phyloP scores from a whole-genome alignment of 1,284 basidiomycete species.

The Agroathelia rolfsii region DNA sequence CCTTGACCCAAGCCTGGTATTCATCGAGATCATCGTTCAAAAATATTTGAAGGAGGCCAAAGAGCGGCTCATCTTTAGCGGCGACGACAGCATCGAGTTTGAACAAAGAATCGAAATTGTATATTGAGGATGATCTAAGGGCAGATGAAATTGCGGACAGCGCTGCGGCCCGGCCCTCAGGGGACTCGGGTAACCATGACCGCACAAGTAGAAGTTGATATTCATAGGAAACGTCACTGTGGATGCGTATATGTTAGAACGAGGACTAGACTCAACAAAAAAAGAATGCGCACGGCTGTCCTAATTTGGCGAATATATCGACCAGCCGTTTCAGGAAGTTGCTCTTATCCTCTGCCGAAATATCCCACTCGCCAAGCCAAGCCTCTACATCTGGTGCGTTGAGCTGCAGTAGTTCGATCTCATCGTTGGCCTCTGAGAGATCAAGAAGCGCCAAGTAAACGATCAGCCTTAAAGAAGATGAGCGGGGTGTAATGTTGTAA shows the following conservation, averaged over 20 bases:
- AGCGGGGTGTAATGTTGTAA: constrained; percentile 74
- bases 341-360: constrained; percentile 58
- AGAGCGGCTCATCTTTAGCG: constrained; percentile 59
- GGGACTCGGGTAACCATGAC: constrained; percentile 44
- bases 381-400: constrained; percentile 53
- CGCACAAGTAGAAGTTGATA: constrained; percentile 55
- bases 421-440: constrained; percentile 55
- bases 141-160: constrained; percentile 57
- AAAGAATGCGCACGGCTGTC: constrained; percentile 38
- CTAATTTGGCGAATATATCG: constrained; percentile 48
- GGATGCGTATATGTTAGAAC: too few species aligned
- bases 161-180: constrained; percentile 40
- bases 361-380: constrained; percentile 73
- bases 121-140: constrained; percentile 59
- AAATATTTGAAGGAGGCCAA: constrained; percentile 65
- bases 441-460: constrained; percentile 64
- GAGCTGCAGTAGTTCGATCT: constrained; percentile 62
- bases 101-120: constrained; percentile 79
- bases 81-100: constrained; percentile 64
- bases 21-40: constrained; percentile 57
- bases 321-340: constrained; percentile 63
- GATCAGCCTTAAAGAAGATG: constrained; percentile 54
- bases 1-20: constrained; percentile 61
- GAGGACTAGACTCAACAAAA: background rate
- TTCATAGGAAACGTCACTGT: constrained; percentile 50